Percentiles rank a stretch among this genome's conserved stretches.
phyloP scores from a whole-genome alignment of 495 filamentous ascomycete genomes.

The Terfezia claveryi region DNA sequence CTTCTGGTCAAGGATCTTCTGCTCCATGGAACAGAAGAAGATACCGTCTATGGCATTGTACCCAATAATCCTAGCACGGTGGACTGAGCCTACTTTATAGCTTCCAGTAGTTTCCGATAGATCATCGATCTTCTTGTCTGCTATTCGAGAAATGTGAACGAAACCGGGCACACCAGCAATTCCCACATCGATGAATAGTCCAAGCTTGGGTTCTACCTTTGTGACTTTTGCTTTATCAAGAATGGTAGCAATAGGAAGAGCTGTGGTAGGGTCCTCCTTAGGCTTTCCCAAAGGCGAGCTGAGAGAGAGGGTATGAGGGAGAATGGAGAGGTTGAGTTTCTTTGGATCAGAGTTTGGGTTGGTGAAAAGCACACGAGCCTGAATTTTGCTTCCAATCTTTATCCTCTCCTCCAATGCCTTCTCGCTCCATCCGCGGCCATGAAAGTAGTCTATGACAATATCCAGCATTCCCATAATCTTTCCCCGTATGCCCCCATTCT shows the following conservation, averaged over 20 bases:
- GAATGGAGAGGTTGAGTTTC: constrained; percentile 65
- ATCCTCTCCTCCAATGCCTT: constrained; percentile 49
- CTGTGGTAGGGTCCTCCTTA: not conserved
- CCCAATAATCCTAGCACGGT: constrained; percentile 61
- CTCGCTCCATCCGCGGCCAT: constrained; percentile 38
- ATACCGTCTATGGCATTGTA: constrained; percentile 74
- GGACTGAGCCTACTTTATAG: constrained; percentile 52
- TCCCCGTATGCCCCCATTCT: constrained; percentile 33
- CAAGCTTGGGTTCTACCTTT: constrained; percentile 52
- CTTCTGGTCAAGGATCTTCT: constrained; percentile 59
- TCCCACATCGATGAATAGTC: constrained; percentile 64
- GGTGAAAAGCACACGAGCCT: constrained; percentile 65
- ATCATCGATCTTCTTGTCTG: constrained; percentile 60
- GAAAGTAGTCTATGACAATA: constrained; percentile 70
- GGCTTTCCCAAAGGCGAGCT: constrained; percentile 25
- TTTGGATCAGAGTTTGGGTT: constrained; percentile 55
- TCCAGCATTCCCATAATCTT: constrained; percentile 86
- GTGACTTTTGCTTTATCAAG: constrained; percentile 53
- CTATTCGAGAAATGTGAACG: constrained; percentile 73
- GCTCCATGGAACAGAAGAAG: constrained; percentile 66
- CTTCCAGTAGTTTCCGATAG: constrained; percentile 51
- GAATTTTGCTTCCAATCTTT: constrained; percentile 60
- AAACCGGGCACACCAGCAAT: constrained; percentile 54
- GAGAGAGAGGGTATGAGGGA: constrained; percentile 60
- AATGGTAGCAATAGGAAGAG: constrained; percentile 43